A percentile compares a stretch with the other conserved stretches of the same genome.
Evolutionary conservation across 2,329 filamentous ascomycete species (phyloP).

Genomic region (Elsinoe fawcettii): DNA sequence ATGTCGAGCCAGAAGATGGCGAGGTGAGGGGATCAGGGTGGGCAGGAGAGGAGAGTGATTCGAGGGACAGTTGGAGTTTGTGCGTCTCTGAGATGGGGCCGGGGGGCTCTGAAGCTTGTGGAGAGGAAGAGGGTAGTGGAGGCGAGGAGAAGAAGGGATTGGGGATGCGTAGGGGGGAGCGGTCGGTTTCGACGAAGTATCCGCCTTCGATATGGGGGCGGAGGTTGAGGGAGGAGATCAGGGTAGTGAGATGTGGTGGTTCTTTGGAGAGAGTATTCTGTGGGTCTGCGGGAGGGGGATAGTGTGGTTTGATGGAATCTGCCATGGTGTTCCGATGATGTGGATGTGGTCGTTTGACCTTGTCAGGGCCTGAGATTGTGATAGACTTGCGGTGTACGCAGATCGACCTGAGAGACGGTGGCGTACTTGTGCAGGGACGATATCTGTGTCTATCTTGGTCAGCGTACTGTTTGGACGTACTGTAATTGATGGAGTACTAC

Average conservation of each 20-base stretch:
- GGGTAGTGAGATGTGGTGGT: constrained; percentile 27
- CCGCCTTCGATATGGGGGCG: constrained; percentile 55
- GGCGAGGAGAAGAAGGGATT: constrained; percentile 42
- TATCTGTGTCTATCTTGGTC: not conserved
- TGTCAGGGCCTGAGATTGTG: too few species aligned
- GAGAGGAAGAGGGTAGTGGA: constrained; percentile 19
- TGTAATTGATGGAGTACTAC: too few species aligned
- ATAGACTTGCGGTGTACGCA: too few species aligned
- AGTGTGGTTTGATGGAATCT: constrained; percentile 23
- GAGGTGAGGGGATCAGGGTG: too few species aligned
- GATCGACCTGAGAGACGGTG: too few species aligned
- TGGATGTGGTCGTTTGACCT: too few species aligned
- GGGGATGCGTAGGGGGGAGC: constrained; percentile 43
- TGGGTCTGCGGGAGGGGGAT: constrained; percentile 19
- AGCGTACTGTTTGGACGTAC: too few species aligned
- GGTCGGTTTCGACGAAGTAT: constrained; percentile 57
- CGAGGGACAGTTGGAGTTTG: constrained; percentile 26
- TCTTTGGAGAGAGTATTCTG: constrained; percentile 24
- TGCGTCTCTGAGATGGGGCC: constrained; percentile 18
- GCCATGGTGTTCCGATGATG: too few species aligned
- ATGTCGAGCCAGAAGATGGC: not conserved
- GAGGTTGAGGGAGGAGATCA: constrained; percentile 43
- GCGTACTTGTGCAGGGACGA: too few species aligned
- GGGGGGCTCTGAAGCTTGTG: constrained; percentile 31
- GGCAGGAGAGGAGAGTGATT: constrained; percentile 25